phyloP scores from a whole-genome alignment of 2,329 filamentous ascomycete species.

The Aspergillus costaricaensis region DNA sequence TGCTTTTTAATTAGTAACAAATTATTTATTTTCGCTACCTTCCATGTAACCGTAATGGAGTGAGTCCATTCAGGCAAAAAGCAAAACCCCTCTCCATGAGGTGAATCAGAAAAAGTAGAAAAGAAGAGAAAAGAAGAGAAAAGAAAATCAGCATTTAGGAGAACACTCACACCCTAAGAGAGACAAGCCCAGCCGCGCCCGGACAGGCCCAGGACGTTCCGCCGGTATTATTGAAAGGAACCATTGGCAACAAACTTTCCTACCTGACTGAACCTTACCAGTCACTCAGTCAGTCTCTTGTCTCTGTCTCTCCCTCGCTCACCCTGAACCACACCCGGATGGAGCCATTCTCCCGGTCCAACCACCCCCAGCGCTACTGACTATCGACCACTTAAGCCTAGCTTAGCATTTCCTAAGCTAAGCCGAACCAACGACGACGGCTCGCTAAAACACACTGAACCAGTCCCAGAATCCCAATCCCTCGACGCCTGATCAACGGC shows the following conservation, averaged over 20 bases:
- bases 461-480: background rate
- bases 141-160: constrained; percentile 5
- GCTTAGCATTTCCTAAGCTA: background rate
- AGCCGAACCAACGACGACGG: background rate
- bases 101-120: background rate
- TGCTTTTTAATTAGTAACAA: too few species aligned
- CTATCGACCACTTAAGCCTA: background rate
- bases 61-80: background rate
- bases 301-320: background rate
- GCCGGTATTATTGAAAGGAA: constrained; percentile 5
- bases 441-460: background rate
- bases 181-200: constrained; percentile 1
- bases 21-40: background rate
- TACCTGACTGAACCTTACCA: background rate
- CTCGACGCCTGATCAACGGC: constrained; percentile 22
- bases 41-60: background rate
- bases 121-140: background rate
- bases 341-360: too few species aligned
- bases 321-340: background rate
- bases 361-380: too few species aligned
- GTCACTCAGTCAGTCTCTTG: background rate
- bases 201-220: background rate
- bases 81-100: background rate
- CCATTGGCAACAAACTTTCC: constrained; percentile 5
- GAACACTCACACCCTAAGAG: constrained; percentile 10